Percentiles rank a stretch among this genome's conserved stretches.
Conservation (phyloP, 176 grass and related monocot species). For the Avena atlantica region DNA sequence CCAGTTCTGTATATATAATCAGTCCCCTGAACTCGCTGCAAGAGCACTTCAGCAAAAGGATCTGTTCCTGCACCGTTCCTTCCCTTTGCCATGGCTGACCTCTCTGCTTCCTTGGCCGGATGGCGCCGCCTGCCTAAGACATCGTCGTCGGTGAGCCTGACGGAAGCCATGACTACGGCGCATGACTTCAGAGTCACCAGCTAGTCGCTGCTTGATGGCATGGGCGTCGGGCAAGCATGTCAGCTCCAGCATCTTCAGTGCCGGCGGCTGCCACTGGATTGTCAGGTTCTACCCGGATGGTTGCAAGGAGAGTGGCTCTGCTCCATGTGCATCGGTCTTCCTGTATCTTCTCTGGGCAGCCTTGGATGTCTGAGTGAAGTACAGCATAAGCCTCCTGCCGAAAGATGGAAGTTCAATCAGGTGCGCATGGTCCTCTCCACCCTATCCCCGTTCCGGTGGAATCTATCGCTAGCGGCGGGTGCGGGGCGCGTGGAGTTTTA, state of each 20-base stretch:
- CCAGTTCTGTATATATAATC: background rate
- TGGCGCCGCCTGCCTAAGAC: too few species aligned
- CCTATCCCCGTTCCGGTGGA: too few species aligned
- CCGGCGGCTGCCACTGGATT: slow-evolving; percentile 35
- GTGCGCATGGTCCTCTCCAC: too few species aligned
- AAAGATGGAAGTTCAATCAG: too few species aligned
- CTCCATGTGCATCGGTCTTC: too few species aligned
- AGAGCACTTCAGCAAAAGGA: background rate
- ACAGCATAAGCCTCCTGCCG: too few species aligned
- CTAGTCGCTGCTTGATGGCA: slow-evolving; percentile 38
- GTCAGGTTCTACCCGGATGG: too few species aligned
- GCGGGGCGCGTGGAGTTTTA: too few species aligned
- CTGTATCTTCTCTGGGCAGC: too few species aligned
- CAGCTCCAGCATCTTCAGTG: slow-evolving; percentile 45
- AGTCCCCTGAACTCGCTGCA: background rate
- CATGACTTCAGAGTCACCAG: slow-evolving; percentile 44
- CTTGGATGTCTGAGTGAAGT: too few species aligned
- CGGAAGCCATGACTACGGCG: slow-evolving; percentile 6
- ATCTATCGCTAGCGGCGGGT: too few species aligned
- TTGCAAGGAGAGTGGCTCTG: too few species aligned
- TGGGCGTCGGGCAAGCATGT: slow-evolving; percentile 21
- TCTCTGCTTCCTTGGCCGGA: background rate
- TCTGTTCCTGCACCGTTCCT: background rate
- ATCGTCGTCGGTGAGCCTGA: slow-evolving; percentile 43
- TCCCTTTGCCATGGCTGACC: background rate